Percentiles rank a stretch among this genome's conserved stretches.
phyloP scores from a whole-genome alignment of 805 yeast species.

The Kodamaea neixiangensis region DNA sequence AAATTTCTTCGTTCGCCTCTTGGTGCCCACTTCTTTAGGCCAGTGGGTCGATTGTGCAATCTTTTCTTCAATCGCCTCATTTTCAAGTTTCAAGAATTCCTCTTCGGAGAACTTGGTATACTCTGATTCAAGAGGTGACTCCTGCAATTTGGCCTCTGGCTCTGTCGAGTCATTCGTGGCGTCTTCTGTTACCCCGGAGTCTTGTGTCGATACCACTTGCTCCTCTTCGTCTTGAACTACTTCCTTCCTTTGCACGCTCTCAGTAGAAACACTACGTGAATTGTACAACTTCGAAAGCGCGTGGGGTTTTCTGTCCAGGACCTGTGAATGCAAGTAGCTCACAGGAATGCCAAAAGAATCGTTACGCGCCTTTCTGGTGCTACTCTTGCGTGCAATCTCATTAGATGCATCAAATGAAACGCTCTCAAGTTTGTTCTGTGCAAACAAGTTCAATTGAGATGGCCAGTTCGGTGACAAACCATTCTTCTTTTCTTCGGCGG shows the following conservation, averaged over 20 bases:
- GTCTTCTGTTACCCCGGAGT: slow-evolving; percentile 1
- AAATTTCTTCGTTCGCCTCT: slow-evolving; percentile 69
- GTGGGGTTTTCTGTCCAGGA: slow-evolving; percentile 9
- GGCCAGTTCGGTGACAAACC: slow-evolving; percentile 39
- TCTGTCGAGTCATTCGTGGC: not conserved
- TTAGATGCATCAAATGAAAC: slow-evolving; percentile 30
- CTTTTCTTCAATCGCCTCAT: slow-evolving; percentile 41
- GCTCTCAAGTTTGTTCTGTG: slow-evolving; percentile 35
- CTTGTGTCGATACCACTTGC: not conserved
- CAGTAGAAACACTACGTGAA: slow-evolving; percentile 5
- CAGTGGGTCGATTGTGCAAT: slow-evolving; percentile 42
- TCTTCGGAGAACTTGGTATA: slow-evolving; percentile 37
- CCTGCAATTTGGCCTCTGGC: not conserved
- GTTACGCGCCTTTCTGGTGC: slow-evolving; percentile 34
- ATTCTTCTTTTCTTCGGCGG: slow-evolving; percentile 6
- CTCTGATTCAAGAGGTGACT: not conserved
- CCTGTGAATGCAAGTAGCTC: slow-evolving; percentile 8
- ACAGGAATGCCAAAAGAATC: slow-evolving; percentile 32
- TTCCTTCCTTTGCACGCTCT: not conserved
- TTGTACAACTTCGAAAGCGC: slow-evolving; percentile 13
- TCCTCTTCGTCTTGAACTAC: slow-evolving; percentile 1
- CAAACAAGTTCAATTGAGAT: slow-evolving; percentile 55
- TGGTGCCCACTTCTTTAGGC: slow-evolving; percentile 59
- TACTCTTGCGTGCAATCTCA: slow-evolving; percentile 34
- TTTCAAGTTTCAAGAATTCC: slow-evolving; percentile 48